phyloP scores from a whole-genome alignment of 495 filamentous ascomycete species.

The Pseudomonodictys pantanalensis region DNA sequence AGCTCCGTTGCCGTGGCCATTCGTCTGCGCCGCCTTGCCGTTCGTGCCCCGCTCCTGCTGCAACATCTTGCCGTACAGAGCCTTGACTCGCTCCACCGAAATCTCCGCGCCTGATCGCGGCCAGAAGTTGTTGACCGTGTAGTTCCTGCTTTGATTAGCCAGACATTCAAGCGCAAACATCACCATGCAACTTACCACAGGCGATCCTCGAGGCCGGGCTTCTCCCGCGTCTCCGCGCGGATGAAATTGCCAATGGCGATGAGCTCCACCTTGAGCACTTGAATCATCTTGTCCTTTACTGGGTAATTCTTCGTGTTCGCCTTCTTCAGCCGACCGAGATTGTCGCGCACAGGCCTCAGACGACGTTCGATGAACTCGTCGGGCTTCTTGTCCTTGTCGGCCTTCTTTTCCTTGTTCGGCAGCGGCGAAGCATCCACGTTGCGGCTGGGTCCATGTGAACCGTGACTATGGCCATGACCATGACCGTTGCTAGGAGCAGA shows the following conservation, averaged over 20 bases:
- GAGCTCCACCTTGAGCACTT: constrained; percentile 51
- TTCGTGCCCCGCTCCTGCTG: constrained; percentile 19
- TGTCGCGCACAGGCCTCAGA: constrained; percentile 59
- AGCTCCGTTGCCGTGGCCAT: constrained; percentile 11
- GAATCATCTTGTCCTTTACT: constrained; percentile 56
- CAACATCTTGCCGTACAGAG: constrained; percentile 28
- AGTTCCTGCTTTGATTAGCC: constrained; percentile 37
- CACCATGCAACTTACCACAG: constrained; percentile 42
- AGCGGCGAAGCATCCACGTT: constrained; percentile 14
- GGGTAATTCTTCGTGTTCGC: constrained; percentile 65
- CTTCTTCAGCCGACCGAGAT: constrained; percentile 54
- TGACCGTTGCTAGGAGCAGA: constrained; percentile 4
- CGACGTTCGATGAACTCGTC: constrained; percentile 56
- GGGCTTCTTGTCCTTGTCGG: constrained; percentile 31
- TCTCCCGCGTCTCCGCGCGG: constrained; percentile 36
- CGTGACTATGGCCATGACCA: not conserved
- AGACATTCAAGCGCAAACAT: not conserved
- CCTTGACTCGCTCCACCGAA: constrained; percentile 4
- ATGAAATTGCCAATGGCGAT: constrained; percentile 54
- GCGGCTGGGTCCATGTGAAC: constrained; percentile 7
- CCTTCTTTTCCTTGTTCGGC: constrained; percentile 19
- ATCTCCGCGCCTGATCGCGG: constrained; percentile 36
- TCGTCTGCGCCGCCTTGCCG: constrained; percentile 9
- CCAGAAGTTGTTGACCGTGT: constrained; percentile 43
- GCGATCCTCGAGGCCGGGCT: constrained; percentile 36